These are phyloP conservation scores for Alternaria solani DNA, from an alignment of 2,329 filamentous ascomycete genomes.

Conservation along the genomic window DNA sequence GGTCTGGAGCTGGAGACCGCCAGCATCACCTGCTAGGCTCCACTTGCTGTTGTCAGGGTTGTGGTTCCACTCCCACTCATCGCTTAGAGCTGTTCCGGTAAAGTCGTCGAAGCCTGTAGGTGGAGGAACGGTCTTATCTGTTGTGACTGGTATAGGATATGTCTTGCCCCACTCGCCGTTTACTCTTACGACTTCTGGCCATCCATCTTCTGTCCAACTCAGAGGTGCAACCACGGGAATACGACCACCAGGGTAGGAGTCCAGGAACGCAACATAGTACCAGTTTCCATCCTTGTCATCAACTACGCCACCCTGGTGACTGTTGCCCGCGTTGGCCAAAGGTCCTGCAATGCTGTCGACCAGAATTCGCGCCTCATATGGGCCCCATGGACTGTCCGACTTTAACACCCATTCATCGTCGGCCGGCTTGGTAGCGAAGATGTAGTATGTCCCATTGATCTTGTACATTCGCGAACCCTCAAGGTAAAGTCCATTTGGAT, in stretches of 20 bases:
- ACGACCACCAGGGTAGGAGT: conserved; percentile 64
- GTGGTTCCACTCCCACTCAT: conserved; percentile 69
- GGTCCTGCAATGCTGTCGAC: conserved; percentile 56
- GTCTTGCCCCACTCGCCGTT: conserved; percentile 59
- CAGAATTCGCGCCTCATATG: conserved; percentile 59
- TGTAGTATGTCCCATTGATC: conserved; percentile 64
- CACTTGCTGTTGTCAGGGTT: conserved; percentile 63
- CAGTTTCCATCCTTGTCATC: conserved; percentile 62
- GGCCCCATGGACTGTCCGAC: conserved; percentile 61
- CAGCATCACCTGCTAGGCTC: conserved; percentile 52
- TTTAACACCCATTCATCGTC: conserved; percentile 60
- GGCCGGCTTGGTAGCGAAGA: conserved; percentile 60
- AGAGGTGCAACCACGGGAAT: conserved; percentile 66
- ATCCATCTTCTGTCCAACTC: conserved; percentile 62
- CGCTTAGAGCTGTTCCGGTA: conserved; percentile 51
- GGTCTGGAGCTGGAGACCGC: conserved; percentile 56
- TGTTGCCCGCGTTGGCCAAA: conserved; percentile 55
- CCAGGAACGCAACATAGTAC: conserved; percentile 67
- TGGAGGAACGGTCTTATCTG: conserved; percentile 39
- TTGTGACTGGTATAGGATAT: conserved; percentile 51
- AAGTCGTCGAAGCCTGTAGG: conserved; percentile 59
- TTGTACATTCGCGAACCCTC: conserved; percentile 67
- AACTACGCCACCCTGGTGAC: conserved; percentile 66
- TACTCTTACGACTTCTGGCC: conserved; percentile 55
- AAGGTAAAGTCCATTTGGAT: conserved; percentile 51